Base-by-base conservation (phyloP, 164 flowering plant genomes). In the Cinnamomum micranthum region DNA sequence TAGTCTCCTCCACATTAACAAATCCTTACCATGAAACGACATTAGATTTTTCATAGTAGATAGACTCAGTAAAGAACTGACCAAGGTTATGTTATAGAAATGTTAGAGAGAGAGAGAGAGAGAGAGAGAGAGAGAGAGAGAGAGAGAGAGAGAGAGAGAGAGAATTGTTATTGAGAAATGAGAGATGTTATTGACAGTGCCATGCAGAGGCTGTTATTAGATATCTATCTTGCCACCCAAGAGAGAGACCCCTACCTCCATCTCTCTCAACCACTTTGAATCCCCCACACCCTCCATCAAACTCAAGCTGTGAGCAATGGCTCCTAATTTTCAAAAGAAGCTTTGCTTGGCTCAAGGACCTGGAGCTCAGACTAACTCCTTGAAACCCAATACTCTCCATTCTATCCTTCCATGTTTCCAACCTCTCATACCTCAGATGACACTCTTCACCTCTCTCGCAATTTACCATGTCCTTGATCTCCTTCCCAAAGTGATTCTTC, bases 191-290 rank as follows among this genome's bases (percentile, higher is more conserved):
- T 41, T 52, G 75, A 80, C 83, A 79, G 23, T 74, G 77, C 95
- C 95, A 91, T 71, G 88, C 83, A 79, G 93, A 87, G 23, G 87
- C 93, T 23, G 92, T 86, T 55, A 88, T 73, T 33, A 91, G 78
- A 80, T 75, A 71, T 77, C 89, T 87, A 73, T 89, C 89, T 74
- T 91, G 95, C 95, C 95, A 91, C 62, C 88, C 87, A 1, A 91
- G 75, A 64, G 95, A 89, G 50, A 91, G 79, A 15, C 90, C 91
- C 65, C 65, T 82, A 3, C 88, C 89, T 23, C 85, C 87, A 69
- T 88, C 92, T 79, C 86, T 89, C 74, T 89, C 93, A 70, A 80
- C 75, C 22, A 88, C 87, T 55, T 80, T 82, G 33, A 91, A 91
- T 51, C 93, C 74, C 19, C 84, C 87, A 22, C 47, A 41, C 47